These are phyloP conservation scores for Fusarium sp. DNA, from an alignment of 2,329 filamentous ascomycete genomes.

Conservation along the genomic window DNA sequence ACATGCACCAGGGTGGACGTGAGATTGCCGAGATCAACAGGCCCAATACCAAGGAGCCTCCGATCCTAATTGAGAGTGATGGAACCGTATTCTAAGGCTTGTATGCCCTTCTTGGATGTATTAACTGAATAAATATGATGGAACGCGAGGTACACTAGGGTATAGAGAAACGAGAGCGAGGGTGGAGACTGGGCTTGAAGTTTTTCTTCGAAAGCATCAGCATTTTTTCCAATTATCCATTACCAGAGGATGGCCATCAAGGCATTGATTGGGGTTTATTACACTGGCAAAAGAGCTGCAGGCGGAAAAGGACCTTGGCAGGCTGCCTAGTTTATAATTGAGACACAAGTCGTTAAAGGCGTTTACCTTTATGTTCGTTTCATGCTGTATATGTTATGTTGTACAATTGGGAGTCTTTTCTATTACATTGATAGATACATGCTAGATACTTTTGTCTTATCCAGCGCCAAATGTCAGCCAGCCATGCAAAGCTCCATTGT, in stretches of 20 bases:
- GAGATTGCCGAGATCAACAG: slow-evolving; percentile 96
- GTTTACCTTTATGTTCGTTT: slow-evolving; percentile 19
- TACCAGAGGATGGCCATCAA: slow-evolving; percentile 25
- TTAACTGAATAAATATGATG: slow-evolving; percentile 43
- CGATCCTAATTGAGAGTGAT: slow-evolving; percentile 96
- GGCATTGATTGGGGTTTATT: slow-evolving; percentile 16
- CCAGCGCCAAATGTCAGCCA: slow-evolving; percentile 19
- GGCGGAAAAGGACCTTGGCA: slow-evolving; percentile 42
- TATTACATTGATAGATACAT: slow-evolving; percentile 39
- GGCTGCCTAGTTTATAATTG: slow-evolving; percentile 43
- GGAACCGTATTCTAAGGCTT: slow-evolving; percentile 87
- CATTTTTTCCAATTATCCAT: slow-evolving; percentile 41
- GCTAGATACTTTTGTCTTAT: slow-evolving; percentile 23
- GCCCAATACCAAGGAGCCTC: slow-evolving; percentile 96
- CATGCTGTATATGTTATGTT: neutral
- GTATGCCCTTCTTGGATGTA: slow-evolving; percentile 32
- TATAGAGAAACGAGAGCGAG: slow-evolving; percentile 34
- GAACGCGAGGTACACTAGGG: slow-evolving; percentile 34
- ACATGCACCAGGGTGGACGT: slow-evolving; percentile 79
- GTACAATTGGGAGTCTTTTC: slow-evolving; percentile 23
- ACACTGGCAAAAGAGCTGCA: slow-evolving; percentile 33
- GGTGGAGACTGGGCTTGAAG: slow-evolving; percentile 27
- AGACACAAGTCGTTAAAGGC: slow-evolving; percentile 41
- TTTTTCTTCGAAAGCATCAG: slow-evolving; percentile 41
- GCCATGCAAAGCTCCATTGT: slow-evolving; percentile 24